phyloP scores from a whole-genome alignment of 1,284 basidiomycete species.

The Moniliophthora roreri region DNA sequence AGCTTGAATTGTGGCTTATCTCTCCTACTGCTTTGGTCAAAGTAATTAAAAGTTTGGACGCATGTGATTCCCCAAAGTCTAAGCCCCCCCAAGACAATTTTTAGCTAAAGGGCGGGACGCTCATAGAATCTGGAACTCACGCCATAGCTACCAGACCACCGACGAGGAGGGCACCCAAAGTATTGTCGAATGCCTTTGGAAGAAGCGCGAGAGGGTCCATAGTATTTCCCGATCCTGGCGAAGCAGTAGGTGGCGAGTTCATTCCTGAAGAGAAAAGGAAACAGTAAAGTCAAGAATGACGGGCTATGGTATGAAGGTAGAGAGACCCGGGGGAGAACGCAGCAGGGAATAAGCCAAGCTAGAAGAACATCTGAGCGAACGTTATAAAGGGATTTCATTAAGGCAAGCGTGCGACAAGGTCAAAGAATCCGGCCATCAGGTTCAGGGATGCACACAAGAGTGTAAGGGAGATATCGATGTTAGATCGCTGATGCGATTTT shows the following conservation, averaged over 20 bases:
- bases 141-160: conserved; percentile 46
- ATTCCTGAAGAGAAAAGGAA: background rate
- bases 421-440: too few relatives aligned
- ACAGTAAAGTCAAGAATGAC: background rate
- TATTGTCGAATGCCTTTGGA: conserved; percentile 38
- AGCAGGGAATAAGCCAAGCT: too few relatives aligned
- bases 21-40: conserved; percentile 32
- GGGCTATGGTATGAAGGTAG: too few relatives aligned
- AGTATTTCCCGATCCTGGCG: background rate
- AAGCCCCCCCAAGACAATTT: too few relatives aligned
- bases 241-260: background rate
- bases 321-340: too few relatives aligned
- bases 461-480: too few relatives aligned
- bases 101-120: background rate
- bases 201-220: conserved; percentile 7
- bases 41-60: conserved; percentile 54
- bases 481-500: too few relatives aligned
- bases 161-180: conserved; percentile 47
- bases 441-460: too few relatives aligned
- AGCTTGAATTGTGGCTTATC: conserved; percentile 39
- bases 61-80: conserved; percentile 61
- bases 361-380: too few relatives aligned
- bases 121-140: conserved; percentile 30
- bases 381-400: too few relatives aligned
- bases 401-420: too few relatives aligned